Conservation (phyloP, 2,329 filamentous ascomycete species). For the Arthrocladium fulminans region DNA sequence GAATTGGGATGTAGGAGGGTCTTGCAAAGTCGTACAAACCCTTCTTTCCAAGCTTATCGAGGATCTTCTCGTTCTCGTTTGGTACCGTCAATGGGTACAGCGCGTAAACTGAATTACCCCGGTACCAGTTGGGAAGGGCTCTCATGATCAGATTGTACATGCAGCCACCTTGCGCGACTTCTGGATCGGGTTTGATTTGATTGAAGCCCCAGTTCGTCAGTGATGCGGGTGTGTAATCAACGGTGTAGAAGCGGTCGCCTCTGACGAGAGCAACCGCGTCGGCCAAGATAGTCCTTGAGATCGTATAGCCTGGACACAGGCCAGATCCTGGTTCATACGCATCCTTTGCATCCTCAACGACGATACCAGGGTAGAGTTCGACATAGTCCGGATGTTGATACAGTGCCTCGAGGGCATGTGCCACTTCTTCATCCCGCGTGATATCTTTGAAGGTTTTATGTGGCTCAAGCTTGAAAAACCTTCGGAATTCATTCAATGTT, state of each 20-base stretch:
- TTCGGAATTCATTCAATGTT: conserved; percentile 48
- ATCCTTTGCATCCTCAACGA: conserved; percentile 37
- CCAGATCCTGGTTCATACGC: conserved; percentile 31
- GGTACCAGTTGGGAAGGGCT: conserved; percentile 42
- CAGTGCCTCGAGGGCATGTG: conserved; percentile 47
- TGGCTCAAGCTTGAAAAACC: conserved; percentile 52
- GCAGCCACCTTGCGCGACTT: conserved; percentile 41
- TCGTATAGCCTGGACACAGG: conserved; percentile 33
- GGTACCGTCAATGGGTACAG: conserved; percentile 44
- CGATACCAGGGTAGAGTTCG: conserved; percentile 60
- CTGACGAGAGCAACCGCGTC: conserved; percentile 41
- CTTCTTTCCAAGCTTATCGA: conserved; percentile 33
- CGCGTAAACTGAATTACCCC: conserved; percentile 41
- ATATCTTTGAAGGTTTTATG: conserved; percentile 52
- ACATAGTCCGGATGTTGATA: conserved; percentile 58
- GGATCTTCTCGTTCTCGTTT: conserved; percentile 37
- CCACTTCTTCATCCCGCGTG: conserved; percentile 49
- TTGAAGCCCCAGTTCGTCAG: conserved; percentile 40
- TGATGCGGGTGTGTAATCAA: conserved; percentile 37
- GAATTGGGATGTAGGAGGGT: conserved; percentile 27
- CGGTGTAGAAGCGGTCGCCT: conserved; percentile 40
- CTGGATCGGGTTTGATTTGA: conserved; percentile 30
- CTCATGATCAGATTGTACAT: conserved; percentile 46
- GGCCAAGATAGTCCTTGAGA: conserved; percentile 36
- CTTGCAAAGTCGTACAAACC: conserved; percentile 35